Conservation (phyloP, 805 yeast species). For the Nakazawaea siamensis region DNA sequence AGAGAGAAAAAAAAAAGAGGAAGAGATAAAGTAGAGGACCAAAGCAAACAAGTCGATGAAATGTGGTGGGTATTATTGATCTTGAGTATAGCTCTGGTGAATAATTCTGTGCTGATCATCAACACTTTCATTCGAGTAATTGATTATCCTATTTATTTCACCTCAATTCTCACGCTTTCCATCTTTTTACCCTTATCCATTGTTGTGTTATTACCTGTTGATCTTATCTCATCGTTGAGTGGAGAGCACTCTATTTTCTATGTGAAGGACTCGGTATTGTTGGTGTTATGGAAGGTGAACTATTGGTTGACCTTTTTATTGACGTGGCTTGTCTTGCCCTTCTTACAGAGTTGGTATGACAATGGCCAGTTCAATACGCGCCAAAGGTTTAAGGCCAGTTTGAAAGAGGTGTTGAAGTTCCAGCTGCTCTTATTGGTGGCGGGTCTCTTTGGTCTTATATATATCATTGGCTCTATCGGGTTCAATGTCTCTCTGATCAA, state of each 20-base stretch:
- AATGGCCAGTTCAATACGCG: slow-evolving; percentile 54
- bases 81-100: slow-evolving; percentile 17
- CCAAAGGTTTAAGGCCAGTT: slow-evolving; percentile 45
- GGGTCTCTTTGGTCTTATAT: slow-evolving; percentile 47
- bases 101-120: slow-evolving; percentile 26
- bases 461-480: slow-evolving; percentile 37
- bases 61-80: slow-evolving; percentile 19
- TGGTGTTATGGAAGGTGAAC: slow-evolving; percentile 61
- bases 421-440: slow-evolving; percentile 48
- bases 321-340: slow-evolving; percentile 72
- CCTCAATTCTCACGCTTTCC: slow-evolving; percentile 44
- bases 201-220: slow-evolving; percentile 66
- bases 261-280: slow-evolving; percentile 35
- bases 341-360: slow-evolving; percentile 62
- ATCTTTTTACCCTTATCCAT: slow-evolving; percentile 71
- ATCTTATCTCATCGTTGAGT: slow-evolving; percentile 45
- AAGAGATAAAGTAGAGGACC: not conserved
- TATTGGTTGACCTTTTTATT: slow-evolving; percentile 78
- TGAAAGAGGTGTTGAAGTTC: slow-evolving; percentile 47
- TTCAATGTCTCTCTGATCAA: slow-evolving; percentile 47
- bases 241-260: slow-evolving; percentile 34
- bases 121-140: slow-evolving; percentile 26
- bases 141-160: slow-evolving; percentile 32
- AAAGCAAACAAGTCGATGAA: not conserved
- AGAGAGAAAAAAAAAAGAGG: too few relatives aligned